Percentiles rank a stretch among this genome's conserved stretches.
phyloP scores from a whole-genome alignment of 495 filamentous ascomycete genomes.

The Penicillium cinerascens region DNA sequence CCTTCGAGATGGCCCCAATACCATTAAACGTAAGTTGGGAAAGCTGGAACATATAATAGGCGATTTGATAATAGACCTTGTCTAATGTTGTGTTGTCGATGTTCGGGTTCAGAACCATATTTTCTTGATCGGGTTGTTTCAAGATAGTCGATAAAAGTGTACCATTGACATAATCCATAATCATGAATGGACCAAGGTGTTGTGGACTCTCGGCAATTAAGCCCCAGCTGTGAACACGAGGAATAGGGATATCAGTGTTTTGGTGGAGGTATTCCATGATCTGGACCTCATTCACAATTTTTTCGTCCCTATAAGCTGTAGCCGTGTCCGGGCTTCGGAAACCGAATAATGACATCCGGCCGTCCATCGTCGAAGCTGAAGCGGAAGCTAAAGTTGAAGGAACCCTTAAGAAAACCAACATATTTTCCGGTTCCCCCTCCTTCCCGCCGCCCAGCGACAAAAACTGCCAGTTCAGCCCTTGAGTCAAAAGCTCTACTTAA shows the following conservation, averaged over 20 bases:
- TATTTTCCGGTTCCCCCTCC: conserved; percentile 23
- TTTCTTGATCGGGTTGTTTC: conserved; percentile 29
- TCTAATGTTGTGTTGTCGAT: conserved; percentile 20
- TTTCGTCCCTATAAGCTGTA: conserved; percentile 30
- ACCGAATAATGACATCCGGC: conserved; percentile 32
- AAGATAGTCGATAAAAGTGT: conserved; percentile 27
- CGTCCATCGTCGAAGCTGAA: conserved; percentile 29
- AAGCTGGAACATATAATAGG: conserved; percentile 36
- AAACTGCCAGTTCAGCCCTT: conserved; percentile 14
- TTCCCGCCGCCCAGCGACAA: conserved; percentile 26
- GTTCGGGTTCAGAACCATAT: conserved; percentile 31
- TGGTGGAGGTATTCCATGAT: conserved; percentile 34
- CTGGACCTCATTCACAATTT: conserved; percentile 37
- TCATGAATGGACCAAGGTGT: conserved; percentile 39
- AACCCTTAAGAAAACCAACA: conserved; percentile 29
- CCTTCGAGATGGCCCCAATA: conserved; percentile 37
- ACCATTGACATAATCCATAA: conserved; percentile 40
- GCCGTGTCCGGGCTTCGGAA: conserved; percentile 30
- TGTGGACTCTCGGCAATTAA: conserved; percentile 31
- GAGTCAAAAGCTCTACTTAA: conserved; percentile 16
- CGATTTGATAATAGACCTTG: conserved; percentile 35
- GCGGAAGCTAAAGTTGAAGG: conserved; percentile 30
- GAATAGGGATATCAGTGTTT: conserved; percentile 39
- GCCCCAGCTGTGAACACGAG: conserved; percentile 33
- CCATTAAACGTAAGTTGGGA: conserved; percentile 31